Base-by-base conservation (phyloP, 2,329 filamentous ascomycete genomes). In the Fusarium sarcochroum region DNA sequence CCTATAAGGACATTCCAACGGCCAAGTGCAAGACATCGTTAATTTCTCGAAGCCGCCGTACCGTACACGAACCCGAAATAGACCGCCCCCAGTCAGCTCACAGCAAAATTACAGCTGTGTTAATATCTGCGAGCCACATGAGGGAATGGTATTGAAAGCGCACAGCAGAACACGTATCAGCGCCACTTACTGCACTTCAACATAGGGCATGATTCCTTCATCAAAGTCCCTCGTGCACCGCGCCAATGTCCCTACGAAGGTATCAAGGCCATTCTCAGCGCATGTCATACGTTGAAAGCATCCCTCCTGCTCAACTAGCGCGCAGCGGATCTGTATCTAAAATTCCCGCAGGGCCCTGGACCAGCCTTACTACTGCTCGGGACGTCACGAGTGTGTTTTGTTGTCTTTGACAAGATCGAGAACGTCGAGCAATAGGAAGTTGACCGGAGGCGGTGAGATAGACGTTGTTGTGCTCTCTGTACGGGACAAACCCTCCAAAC, bases 391-490 rank as follows among this genome's bases (percentile, higher is more conserved):
- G 46, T 37, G 32, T 38, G 34, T 57, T 30, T 37, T 30, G 27
- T 48, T 32, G 42, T 50, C 30, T 57, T 57, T 40, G 25, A 49
- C 63, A 59, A 41, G 56, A 57, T 67, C 49, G 42, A 51, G 44
- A 41, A 56, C 51, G 23, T 34, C 57, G 32, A 20, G 40, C 40
- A 63, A 58, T 42, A 57, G 38, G 40, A 60, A 20, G 9, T 55
- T 46, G 18, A 15, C 47, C 40, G 32, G 47, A 69, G 59, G 66
- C 66, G 66, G 66, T 69, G 66, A 69, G 46, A 25, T 50, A 46
- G 34, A 44, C 49, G 37, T 37, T 37, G 46, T 46, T 25, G 55
- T 44, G 40, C 23, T 45, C n/a, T 23, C 13, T 25, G 18, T 38
- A 50, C 34, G 37, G 51, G 44, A 41, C 45, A 45, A 47, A 25